Percentiles rank a stretch among this genome's conserved stretches.
phyloP scores from a whole-genome alignment of 768 basidiomycete genomes.

The Crassisporium funariophilum region DNA sequence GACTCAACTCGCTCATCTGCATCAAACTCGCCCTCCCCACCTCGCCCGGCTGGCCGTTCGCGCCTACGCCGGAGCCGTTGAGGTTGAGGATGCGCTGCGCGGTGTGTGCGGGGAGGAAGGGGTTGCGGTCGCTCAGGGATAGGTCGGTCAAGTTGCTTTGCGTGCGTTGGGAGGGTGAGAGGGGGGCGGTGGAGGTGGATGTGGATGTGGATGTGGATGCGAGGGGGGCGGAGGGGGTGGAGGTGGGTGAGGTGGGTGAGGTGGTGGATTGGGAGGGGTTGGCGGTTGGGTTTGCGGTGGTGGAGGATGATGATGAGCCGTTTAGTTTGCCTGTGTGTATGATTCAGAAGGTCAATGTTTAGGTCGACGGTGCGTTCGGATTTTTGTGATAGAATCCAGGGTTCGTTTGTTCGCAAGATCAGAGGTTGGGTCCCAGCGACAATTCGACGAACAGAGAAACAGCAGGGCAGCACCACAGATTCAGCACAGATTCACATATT shows the following conservation, averaged over 20 bases:
- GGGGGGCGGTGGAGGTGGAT: not conserved
- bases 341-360: too few species aligned
- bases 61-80: not conserved
- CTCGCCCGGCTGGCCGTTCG: slow-evolving; percentile 43
- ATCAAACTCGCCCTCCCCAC: slow-evolving; percentile 69
- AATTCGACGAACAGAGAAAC: too few species aligned
- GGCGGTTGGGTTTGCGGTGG: too few species aligned
- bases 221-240: not conserved
- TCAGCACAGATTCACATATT: too few species aligned
- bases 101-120: slow-evolving; percentile 61
- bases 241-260: too few species aligned
- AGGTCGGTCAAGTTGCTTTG: slow-evolving; percentile 2
- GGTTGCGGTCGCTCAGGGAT: slow-evolving; percentile 11
- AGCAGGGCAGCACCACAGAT: too few species aligned
- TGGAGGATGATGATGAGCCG: not conserved
- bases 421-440: too few species aligned
- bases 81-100: slow-evolving; percentile 45
- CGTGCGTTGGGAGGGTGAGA: not conserved
- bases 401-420: too few species aligned
- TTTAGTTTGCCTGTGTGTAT: too few species aligned
- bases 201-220: not conserved
- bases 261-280: not conserved
- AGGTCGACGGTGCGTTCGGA: too few species aligned
- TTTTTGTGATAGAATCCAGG: too few species aligned
- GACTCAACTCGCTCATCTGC: slow-evolving; percentile 79